A percentile compares a stretch with the other conserved stretches of the same genome.
Conservation (phyloP, 805 yeast genomes). For the Pichia californica region DNA sequence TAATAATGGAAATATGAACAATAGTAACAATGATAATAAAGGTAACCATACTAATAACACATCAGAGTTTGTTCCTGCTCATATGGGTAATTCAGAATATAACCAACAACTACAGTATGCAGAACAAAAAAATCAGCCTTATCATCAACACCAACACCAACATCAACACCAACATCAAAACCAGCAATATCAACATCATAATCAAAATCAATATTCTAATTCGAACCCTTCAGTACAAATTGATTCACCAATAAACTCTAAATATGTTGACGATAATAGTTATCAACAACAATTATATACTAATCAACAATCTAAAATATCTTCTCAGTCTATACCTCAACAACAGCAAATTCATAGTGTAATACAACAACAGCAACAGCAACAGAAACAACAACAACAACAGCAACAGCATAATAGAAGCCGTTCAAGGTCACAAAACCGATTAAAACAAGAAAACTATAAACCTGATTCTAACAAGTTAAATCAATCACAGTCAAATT, state of each 20-base stretch:
- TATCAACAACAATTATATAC: neutral
- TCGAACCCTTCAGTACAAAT: neutral
- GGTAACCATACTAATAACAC: conserved; percentile 11
- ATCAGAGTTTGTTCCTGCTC: conserved; percentile 10
- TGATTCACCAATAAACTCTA: neutral
- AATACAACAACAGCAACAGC: too few species aligned
- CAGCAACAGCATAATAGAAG: neutral
- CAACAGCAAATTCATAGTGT: too few species aligned
- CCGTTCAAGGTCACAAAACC: neutral
- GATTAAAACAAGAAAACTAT: too few species aligned
- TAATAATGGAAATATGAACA: conserved; percentile 4
- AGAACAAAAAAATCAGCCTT: neutral
- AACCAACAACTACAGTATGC: conserved; percentile 7
- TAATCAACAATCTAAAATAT: too few species aligned
- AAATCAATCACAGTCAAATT: too few species aligned
- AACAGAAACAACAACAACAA: too few species aligned
- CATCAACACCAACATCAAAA: neutral
- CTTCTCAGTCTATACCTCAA: too few species aligned
- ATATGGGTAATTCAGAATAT: conserved; percentile 10
- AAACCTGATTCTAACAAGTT: too few species aligned
- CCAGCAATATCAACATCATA: too few species aligned
- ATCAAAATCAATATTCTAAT: neutral
- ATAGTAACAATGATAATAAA: too few species aligned
- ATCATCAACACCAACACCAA: neutral
- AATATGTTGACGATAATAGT: neutral